Conservation (phyloP, 192 early-diverging fungal species). For the Jimgerdemannia flammicorona region DNA sequence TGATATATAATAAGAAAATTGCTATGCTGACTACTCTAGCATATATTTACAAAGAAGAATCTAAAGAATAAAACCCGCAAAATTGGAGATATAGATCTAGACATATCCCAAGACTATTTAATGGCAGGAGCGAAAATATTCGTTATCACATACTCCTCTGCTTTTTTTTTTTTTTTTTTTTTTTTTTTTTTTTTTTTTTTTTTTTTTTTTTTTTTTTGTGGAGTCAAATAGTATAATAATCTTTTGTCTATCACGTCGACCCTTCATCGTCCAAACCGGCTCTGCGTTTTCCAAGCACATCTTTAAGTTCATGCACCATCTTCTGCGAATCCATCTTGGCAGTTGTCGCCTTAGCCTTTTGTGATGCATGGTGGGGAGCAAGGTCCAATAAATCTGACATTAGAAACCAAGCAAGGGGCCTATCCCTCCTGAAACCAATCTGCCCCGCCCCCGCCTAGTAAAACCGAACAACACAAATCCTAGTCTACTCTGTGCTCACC, state of each 20-base stretch:
- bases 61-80: background rate
- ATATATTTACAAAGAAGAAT: background rate
- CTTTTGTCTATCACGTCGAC: too few species aligned
- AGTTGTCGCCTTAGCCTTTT: conserved; percentile 22
- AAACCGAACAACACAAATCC: too few species aligned
- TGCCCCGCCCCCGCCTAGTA: background rate
- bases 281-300: conserved; percentile 40
- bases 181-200: too few species aligned
- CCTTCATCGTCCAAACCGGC: background rate
- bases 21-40: background rate
- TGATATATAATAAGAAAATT: background rate
- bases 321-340: conserved; percentile 33
- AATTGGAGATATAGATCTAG: background rate
- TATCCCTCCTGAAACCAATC: conserved; percentile 1
- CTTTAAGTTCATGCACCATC: conserved; percentile 56
- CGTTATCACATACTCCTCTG: too few species aligned
- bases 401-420: background rate
- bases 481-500: conserved; percentile 13
- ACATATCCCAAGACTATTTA: background rate
- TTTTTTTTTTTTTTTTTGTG: too few species aligned
- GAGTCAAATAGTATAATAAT: too few species aligned
- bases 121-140: background rate
- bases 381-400: background rate
- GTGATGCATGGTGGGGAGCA: background rate
- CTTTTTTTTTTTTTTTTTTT: too few species aligned